phyloP scores from a whole-genome alignment of 306 rosid genomes.

The Medicago lupulina region DNA sequence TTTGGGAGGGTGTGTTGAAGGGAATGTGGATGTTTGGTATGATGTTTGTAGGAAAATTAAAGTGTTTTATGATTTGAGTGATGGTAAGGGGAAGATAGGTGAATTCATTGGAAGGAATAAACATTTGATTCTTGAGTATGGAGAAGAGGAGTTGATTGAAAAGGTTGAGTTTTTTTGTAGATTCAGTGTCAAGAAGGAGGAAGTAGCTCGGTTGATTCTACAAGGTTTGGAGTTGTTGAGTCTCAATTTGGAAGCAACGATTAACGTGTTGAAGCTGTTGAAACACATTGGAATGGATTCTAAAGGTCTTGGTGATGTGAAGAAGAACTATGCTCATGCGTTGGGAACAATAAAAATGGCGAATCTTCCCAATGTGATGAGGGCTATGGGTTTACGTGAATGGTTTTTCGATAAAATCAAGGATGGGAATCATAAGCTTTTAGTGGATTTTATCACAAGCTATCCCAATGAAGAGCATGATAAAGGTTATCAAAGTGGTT shows the following conservation, averaged over 20 bases:
- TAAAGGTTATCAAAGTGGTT: conserved; percentile 44
- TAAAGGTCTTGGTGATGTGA: conserved; percentile 40
- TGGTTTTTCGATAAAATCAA: conserved; percentile 70
- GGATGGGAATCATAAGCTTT: conserved; percentile 56
- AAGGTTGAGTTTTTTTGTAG: conserved; percentile 59
- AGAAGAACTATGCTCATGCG: conserved; percentile 50
- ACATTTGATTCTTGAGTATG: conserved; percentile 52
- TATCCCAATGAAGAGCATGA: conserved; percentile 52
- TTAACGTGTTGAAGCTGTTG: conserved; percentile 66
- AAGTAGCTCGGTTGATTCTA: conserved; percentile 60
- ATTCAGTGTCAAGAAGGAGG: conserved; percentile 60
- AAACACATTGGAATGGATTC: conserved; percentile 58
- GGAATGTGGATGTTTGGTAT: conserved; percentile 64
- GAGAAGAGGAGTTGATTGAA: conserved; percentile 55
- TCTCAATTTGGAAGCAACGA: conserved; percentile 53
- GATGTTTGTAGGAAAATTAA: conserved; percentile 63
- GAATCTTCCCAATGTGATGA: conserved; percentile 72
- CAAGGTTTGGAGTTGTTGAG: conserved; percentile 55
- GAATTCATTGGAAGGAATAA: conserved; percentile 57
- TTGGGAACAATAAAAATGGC: conserved; percentile 69
- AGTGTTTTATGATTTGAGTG: conserved; percentile 66
- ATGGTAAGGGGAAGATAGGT: conserved; percentile 51
- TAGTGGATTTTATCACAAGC: conserved; percentile 48
- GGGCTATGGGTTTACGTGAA: conserved; percentile 67
- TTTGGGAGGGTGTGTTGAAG: conserved; percentile 58